These are phyloP conservation scores for Knoxia roxburghii DNA, from an alignment of 257 asterid species.

Conservation along the genomic window DNA sequence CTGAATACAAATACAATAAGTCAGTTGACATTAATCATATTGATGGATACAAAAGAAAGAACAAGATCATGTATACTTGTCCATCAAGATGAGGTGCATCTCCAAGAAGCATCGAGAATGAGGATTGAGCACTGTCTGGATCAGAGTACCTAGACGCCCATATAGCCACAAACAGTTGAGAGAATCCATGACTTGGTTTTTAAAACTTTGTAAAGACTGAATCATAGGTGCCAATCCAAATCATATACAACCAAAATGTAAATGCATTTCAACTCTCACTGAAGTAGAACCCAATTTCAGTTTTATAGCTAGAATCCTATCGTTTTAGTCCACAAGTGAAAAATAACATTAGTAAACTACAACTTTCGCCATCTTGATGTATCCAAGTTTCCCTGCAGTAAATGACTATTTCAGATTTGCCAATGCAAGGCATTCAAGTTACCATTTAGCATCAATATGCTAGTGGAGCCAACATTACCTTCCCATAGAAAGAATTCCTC, in stretches of 20 bases:
- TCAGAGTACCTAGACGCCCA: conserved; percentile 52
- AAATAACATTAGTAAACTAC: neutral
- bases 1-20: conserved; percentile 37
- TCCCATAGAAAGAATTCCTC: conserved; percentile 98
- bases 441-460: conserved; percentile 4
- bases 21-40: neutral
- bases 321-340: neutral
- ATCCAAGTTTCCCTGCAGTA: neutral
- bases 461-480: conserved; percentile 44
- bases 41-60: conserved; percentile 3
- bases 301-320: neutral
- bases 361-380: neutral
- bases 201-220: neutral
- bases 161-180: conserved; percentile 4
- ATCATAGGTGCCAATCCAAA: conserved; percentile 6
- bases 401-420: neutral
- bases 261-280: neutral
- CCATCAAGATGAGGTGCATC: conserved; percentile 98
- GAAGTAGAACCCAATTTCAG: neutral
- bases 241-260: neutral
- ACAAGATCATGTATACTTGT: conserved; percentile 34
- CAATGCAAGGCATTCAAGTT: neutral
- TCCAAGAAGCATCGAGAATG: conserved; percentile 94
- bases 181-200: neutral
- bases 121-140: conserved; percentile 85